A percentile compares a stretch with the other conserved stretches of the same genome.
These are phyloP conservation scores for Graphiopsis chlorocephala DNA, from an alignment of 2,329 filamentous ascomycete genomes.

Conservation along the genomic window DNA sequence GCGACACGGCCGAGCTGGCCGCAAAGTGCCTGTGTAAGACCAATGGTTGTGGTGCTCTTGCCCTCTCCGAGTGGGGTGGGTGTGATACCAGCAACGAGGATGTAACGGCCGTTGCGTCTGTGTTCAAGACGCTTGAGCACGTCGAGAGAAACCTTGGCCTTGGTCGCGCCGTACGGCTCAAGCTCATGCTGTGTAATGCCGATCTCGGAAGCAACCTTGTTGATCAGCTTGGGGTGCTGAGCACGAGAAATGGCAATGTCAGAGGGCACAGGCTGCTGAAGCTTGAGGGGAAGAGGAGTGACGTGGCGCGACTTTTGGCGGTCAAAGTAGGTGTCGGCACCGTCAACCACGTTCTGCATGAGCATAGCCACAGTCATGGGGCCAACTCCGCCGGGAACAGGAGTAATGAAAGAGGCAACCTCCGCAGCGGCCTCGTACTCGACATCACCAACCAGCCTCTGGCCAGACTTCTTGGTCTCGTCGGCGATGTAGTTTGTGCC, in stretches of 20 bases:
- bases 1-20: slow-evolving; percentile 83
- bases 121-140: slow-evolving; percentile 82
- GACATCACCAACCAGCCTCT: slow-evolving; percentile 90
- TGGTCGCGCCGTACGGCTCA: slow-evolving; percentile 91
- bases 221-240: slow-evolving; percentile 90
- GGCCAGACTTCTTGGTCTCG: slow-evolving; percentile 83
- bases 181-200: slow-evolving; percentile 86
- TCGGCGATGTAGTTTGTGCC: slow-evolving; percentile 96
- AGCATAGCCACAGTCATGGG: slow-evolving; percentile 99
- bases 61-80: slow-evolving; percentile 95
- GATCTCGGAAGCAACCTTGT: slow-evolving; percentile 76
- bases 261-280: slow-evolving; percentile 80
- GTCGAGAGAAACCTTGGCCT: slow-evolving; percentile 87
- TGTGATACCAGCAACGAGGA: slow-evolving; percentile 92
- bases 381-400: slow-evolving; percentile 92
- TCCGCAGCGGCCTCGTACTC: slow-evolving; percentile 81
- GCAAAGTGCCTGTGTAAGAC: slow-evolving; percentile 86
- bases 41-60: slow-evolving; percentile 97
- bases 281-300: slow-evolving; percentile 76
- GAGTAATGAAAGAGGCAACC: slow-evolving; percentile 90
- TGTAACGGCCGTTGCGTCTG: slow-evolving; percentile 82
- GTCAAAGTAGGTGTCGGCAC: slow-evolving; percentile 77
- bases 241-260: slow-evolving; percentile 89
- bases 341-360: slow-evolving; percentile 88
- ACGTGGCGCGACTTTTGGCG: slow-evolving; percentile 77